phyloP scores from a whole-genome alignment of 2,329 filamentous ascomycete genomes.

The Volutella citrinella region DNA sequence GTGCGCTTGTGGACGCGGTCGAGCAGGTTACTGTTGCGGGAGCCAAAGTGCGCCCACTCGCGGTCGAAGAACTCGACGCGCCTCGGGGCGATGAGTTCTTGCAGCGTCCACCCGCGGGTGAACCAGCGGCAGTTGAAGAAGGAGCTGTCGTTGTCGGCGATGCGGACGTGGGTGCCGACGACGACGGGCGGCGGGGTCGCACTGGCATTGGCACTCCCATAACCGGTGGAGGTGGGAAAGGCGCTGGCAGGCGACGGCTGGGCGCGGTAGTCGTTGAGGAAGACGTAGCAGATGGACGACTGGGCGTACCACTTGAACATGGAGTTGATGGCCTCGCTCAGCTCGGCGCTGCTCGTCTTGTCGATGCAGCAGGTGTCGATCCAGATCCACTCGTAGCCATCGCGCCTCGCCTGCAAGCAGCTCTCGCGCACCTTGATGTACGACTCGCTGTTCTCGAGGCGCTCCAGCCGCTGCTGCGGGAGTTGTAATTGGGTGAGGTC shows the following conservation, averaged over 20 bases:
- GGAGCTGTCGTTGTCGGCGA: constrained; percentile 1
- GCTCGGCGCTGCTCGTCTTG: too few relatives aligned
- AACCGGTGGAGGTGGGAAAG: too few relatives aligned
- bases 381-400: constrained; percentile 19
- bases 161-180: background rate
- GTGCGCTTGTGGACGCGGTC: constrained; percentile 14
- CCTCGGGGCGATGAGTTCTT: constrained; percentile 29
- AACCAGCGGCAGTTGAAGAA: constrained; percentile 22
- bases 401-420: constrained; percentile 12
- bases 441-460: background rate
- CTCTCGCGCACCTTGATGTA: constrained; percentile 19
- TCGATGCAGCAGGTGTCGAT: constrained; percentile 30
- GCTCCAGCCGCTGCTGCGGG: background rate
- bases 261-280: constrained; percentile 22
- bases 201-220: too few relatives aligned
- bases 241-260: too few relatives aligned
- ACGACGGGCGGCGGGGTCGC: too few relatives aligned
- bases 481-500: too few relatives aligned
- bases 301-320: constrained; percentile 26
- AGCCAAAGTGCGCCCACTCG: constrained; percentile 25
- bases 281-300: constrained; percentile 23
- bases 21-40: constrained; percentile 17
- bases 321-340: too few relatives aligned
- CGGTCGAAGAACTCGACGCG: constrained; percentile 26
- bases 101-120: constrained; percentile 23